These are phyloP conservation scores for Lactarius psammicola DNA, from an alignment of 768 basidiomycete genomes.

Conservation along the genomic window DNA sequence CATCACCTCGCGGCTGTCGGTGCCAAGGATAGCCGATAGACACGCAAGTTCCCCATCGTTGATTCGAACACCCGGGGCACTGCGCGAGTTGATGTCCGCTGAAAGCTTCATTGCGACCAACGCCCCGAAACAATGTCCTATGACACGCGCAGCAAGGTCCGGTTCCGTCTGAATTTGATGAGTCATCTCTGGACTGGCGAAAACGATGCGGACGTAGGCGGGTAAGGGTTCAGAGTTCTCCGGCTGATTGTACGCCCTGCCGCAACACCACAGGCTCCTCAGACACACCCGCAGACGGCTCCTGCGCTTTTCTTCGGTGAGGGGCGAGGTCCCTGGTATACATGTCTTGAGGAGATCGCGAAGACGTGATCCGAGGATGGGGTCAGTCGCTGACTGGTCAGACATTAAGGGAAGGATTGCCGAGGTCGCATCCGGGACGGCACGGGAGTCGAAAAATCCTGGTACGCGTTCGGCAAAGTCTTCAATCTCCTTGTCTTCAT, in stretches of 20 bases:
- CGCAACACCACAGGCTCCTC: slow-evolving; percentile 2
- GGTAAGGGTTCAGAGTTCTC: not conserved
- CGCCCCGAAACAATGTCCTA: not conserved
- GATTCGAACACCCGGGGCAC: not conserved
- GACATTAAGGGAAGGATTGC: slow-evolving; percentile 9
- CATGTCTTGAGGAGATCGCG: not conserved
- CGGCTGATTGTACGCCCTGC: not conserved
- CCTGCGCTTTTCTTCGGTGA: slow-evolving; percentile 1
- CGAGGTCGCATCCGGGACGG: not conserved
- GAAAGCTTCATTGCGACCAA: not conserved
- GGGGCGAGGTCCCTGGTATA: not conserved
- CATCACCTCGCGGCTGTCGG: not conserved
- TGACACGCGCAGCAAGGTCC: not conserved
- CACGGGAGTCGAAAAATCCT: not conserved
- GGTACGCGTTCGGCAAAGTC: slow-evolving; percentile 6
- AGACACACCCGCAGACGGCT: not conserved
- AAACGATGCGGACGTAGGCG: not conserved
- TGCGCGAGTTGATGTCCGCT: not conserved
- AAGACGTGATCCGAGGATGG: slow-evolving; percentile 1
- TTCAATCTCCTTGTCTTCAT: slow-evolving; percentile 1
- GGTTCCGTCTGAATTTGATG: not conserved
- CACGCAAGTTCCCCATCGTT: not conserved
- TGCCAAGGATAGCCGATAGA: not conserved
- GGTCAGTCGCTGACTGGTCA: not conserved
- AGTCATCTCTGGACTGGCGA: not conserved